These are phyloP conservation scores for Nakataea oryzae DNA, from an alignment of 2,329 filamentous ascomycete species.

Conservation along the genomic window DNA sequence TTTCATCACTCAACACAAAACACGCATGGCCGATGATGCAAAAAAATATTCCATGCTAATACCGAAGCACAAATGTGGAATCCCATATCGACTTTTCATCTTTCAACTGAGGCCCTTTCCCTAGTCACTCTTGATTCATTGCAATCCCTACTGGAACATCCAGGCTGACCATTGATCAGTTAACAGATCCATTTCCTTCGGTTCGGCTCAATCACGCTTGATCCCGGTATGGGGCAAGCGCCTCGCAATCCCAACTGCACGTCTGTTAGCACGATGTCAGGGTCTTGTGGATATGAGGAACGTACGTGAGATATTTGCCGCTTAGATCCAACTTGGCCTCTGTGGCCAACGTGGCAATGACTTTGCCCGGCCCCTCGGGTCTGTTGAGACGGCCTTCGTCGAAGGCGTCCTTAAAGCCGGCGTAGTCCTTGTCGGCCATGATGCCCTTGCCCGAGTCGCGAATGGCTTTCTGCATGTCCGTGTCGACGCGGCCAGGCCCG, in stretches of 20 bases:
- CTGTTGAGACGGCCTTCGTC: constrained; percentile 61
- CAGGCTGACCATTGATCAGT: constrained; percentile 8
- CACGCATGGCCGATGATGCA: constrained; percentile 48
- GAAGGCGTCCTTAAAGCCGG: constrained; percentile 58
- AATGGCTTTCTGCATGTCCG: constrained; percentile 80
- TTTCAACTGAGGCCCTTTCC: constrained; percentile 58
- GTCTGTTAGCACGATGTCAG: constrained; percentile 9
- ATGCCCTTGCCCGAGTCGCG: constrained; percentile 44
- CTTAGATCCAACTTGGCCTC: constrained; percentile 56
- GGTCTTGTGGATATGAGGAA: constrained; percentile 8
- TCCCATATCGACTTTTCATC: constrained; percentile 65
- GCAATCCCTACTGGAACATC: constrained; percentile 5
- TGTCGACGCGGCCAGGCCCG: constrained; percentile 74
- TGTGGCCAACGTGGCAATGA: constrained; percentile 71
- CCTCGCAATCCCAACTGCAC: constrained; percentile 39
- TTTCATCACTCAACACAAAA: neutral
- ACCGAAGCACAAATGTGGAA: constrained; percentile 60
- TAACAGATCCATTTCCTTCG: constrained; percentile 8
- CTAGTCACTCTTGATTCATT: constrained; percentile 11
- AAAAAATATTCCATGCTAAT: constrained; percentile 69
- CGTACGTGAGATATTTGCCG: constrained; percentile 65
- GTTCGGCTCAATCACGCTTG: neutral
- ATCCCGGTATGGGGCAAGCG: constrained; percentile 43
- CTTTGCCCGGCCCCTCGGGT: constrained; percentile 75
- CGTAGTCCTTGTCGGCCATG: constrained; percentile 49